phyloP scores from a whole-genome alignment of 169 alveolate species.

The Perkinsus chesapeaki region DNA sequence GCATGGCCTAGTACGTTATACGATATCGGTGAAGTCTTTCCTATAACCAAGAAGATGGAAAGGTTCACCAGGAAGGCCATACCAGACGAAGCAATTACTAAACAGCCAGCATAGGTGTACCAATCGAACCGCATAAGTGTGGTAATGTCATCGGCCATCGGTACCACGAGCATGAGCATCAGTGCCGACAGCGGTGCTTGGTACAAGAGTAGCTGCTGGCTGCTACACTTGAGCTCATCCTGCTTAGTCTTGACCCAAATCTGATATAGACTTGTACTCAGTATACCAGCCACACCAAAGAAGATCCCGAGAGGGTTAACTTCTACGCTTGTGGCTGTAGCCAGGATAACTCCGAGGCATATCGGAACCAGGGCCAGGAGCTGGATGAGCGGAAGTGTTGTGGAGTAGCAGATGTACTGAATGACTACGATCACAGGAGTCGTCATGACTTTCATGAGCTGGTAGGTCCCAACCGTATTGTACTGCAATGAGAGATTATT shows the following conservation, averaged over 20 bases:
- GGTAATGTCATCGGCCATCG: neutral
- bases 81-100: neutral
- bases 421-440: conserved; percentile 11
- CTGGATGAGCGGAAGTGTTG: conserved; percentile 9
- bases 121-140: neutral
- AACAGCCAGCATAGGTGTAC: neutral
- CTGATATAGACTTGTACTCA: conserved; percentile 12
- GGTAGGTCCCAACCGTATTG: conserved; percentile 16
- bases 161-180: neutral
- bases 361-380: conserved; percentile 4
- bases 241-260: conserved; percentile 17
- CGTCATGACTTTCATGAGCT: conserved; percentile 12
- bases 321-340: conserved; percentile 8
- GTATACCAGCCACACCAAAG: conserved; percentile 14
- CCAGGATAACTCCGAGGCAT: conserved; percentile 9
- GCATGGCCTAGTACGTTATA: conserved; percentile 17
- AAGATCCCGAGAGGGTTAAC: conserved; percentile 10
- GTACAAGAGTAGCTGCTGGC: conserved; percentile 10
- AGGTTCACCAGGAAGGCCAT: conserved; percentile 21
- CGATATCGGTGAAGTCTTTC: conserved; percentile 12
- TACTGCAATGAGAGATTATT: conserved; percentile 17
- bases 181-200: neutral
- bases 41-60: conserved; percentile 12
- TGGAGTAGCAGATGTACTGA: neutral
- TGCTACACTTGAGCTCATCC: neutral